Base-by-base conservation (phyloP, 768 basidiomycete species). In the Rubroboletus satanas region DNA sequence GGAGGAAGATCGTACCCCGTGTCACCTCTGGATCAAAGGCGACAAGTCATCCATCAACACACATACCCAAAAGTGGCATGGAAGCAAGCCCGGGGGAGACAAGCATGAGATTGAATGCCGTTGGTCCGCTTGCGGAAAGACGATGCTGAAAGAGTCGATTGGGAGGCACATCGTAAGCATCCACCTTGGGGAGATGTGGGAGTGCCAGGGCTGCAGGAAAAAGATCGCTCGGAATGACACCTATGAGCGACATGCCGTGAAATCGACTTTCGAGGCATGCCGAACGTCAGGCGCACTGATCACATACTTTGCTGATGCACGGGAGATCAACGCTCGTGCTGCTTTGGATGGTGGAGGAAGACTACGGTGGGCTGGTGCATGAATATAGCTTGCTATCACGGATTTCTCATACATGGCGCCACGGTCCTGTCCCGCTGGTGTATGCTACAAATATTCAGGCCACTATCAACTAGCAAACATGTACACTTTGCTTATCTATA, bases 141-240 rank as follows among this genome's bases (percentile, higher is more conserved):
- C 4, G 2, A 69, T 66, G 59, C 18, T 51, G 9, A 69, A 66
- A 37, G 65, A 64, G 29, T 64, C 62, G 29, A 52, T 66, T 4
- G 18, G 44, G 3, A 51, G 67, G 4, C 65, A 68, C 12, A 31
- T 68, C 0, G 41, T 62, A 0, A 42, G 46, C 4, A 17, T 50
- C 7, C 67, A 69, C 21, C 50, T 69, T 1, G 54, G 31, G 9
- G 53, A 64, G 51, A 48, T 49, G n/a, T 61, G 53, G 58, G 26
- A 49, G 18, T 67, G 62, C 31, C 29, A 26, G 28, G 45, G 59
- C 1, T 67, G 65, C 4, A 39, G 54, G 28, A 56, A 64, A 28
- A 45, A 39, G 35, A 31, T 52, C 23, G 26, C 33, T 7, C 58
- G 62, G 33, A 44, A 39, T 5, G 64, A 63, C 3, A 44, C 33